Conservation (phyloP, 352 stramenopile genomes). For the Pythium aquatile region DNA sequence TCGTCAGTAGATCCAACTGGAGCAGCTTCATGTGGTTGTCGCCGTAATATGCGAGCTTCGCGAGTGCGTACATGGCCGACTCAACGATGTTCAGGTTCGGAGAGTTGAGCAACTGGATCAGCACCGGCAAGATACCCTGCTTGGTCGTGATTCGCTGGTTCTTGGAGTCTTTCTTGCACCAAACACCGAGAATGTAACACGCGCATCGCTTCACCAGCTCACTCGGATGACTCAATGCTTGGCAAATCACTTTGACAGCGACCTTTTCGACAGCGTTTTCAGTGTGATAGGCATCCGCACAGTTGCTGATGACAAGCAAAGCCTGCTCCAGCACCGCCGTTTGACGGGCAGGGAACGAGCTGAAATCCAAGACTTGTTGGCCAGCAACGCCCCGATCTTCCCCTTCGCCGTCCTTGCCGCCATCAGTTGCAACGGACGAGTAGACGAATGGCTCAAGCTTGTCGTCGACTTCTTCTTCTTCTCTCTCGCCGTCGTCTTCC, state of each 20-base stretch:
- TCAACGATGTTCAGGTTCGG: conserved; percentile 60
- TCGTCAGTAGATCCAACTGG: conserved; percentile 54
- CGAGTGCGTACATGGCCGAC: conserved; percentile 54
- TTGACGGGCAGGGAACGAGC: conserved; percentile 52
- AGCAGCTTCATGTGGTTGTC: conserved; percentile 73
- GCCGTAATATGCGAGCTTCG: conserved; percentile 56
- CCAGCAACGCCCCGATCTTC: conserved; percentile 24
- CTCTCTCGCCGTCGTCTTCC: conserved; percentile 6
- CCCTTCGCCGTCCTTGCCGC: background rate
- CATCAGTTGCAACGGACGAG: background rate
- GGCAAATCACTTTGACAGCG: conserved; percentile 57
- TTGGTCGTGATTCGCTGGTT: conserved; percentile 53
- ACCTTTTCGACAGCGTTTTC: conserved; percentile 42
- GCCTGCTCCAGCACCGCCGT: conserved; percentile 65
- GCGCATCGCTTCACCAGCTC: conserved; percentile 69
- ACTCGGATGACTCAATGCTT: conserved; percentile 54
- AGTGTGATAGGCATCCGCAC: conserved; percentile 43
- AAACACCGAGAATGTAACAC: conserved; percentile 64
- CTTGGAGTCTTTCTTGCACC: conserved; percentile 48
- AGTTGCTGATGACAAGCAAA: conserved; percentile 69
- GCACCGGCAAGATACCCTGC: conserved; percentile 37
- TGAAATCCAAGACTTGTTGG: conserved; percentile 49
- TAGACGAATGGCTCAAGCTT: conserved; percentile 32
- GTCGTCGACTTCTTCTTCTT: conserved; percentile 32
- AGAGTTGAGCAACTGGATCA: conserved; percentile 65